A percentile compares a stretch with the other conserved stretches of the same genome.
Conservation (phyloP, 352 stramenopile species). For the Peronospora belbahrii region DNA sequence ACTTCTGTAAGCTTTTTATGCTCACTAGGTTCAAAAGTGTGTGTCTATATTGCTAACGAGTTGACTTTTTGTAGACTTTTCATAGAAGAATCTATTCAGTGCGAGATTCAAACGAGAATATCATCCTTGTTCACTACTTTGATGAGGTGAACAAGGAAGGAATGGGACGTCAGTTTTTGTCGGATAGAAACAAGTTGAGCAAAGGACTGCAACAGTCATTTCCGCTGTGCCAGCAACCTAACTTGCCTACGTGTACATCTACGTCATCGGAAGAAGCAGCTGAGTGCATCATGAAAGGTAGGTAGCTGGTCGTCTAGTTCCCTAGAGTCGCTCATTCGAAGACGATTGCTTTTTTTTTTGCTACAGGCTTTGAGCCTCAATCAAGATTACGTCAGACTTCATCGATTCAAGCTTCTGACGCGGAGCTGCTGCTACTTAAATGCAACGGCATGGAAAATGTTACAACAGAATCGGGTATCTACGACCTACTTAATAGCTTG, state of each 20-base stretch:
- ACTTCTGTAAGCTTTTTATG: conserved; percentile 39
- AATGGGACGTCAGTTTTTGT: neutral
- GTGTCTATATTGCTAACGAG: neutral
- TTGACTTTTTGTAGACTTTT: conserved; percentile 47
- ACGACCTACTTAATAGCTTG: conserved; percentile 31
- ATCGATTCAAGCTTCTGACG: conserved; percentile 14
- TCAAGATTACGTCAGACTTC: conserved; percentile 1
- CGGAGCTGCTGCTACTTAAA: conserved; percentile 23
- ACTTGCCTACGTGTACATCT: conserved; percentile 6
- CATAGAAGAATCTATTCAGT: conserved; percentile 78
- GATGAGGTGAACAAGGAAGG: conserved; percentile 57
- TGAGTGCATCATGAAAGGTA: conserved; percentile 58
- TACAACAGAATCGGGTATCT: conserved; percentile 14
- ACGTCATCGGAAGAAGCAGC: conserved; percentile 25
- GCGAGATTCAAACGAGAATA: conserved; percentile 50
- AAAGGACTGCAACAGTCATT: conserved; percentile 40
- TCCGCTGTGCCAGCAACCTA: conserved; percentile 6
- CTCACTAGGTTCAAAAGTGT: too few species aligned
- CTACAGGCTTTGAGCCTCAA: conserved; percentile 36
- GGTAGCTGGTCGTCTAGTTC: neutral
- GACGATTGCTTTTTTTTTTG: conserved; percentile 24
- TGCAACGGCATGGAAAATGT: conserved; percentile 28
- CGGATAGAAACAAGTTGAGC: neutral
- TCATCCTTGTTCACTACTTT: conserved; percentile 86
- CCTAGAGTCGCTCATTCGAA: neutral